Conservation (phyloP, 1,284 basidiomycete genomes). For the Mycosarcoma mackinlayi region DNA sequence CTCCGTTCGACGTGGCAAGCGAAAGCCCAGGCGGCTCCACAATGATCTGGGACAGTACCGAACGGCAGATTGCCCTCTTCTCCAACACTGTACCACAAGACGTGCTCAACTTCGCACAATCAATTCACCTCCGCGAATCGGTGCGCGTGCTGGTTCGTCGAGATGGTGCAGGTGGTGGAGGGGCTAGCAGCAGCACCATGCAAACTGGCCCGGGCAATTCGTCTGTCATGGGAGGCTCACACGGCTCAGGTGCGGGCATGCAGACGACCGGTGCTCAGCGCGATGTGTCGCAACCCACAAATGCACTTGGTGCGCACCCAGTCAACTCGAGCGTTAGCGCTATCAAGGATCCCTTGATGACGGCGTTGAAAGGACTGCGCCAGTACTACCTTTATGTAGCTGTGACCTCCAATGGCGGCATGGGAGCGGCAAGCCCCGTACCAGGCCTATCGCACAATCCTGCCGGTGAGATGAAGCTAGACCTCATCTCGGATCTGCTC, state of each 20-base stretch:
- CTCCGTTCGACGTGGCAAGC: conserved; percentile 71
- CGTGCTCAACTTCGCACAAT: conserved; percentile 85
- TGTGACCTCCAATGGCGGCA: conserved; percentile 73
- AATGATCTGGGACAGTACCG: conserved; percentile 71
- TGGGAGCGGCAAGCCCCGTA: conserved; percentile 87
- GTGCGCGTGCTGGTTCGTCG: conserved; percentile 93
- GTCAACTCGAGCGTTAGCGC: conserved; percentile 50
- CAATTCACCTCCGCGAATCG: conserved; percentile 90
- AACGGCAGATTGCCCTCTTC: conserved; percentile 95
- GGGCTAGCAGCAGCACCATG: conserved; percentile 16
- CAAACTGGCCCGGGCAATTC: conserved; percentile 11
- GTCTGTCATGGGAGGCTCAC: conserved; percentile 6
- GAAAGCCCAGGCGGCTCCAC: conserved; percentile 41
- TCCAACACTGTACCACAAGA: conserved; percentile 94
- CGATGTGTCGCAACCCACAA: conserved; percentile 77
- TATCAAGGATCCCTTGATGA: conserved; percentile 46
- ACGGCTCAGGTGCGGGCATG: conserved; percentile 18
- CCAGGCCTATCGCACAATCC: conserved; percentile 78
- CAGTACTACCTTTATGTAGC: conserved; percentile 65
- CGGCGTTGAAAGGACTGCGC: conserved; percentile 52
- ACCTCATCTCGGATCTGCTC: conserved; percentile 90
- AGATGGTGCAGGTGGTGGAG: conserved; percentile 72
- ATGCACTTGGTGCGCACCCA: conserved; percentile 53
- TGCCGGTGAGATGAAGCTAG: conserved; percentile 95
- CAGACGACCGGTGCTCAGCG: conserved; percentile 23